Percentiles rank a stretch among this genome's conserved stretches.
Evolutionary conservation across 2,329 filamentous ascomycete species (phyloP).

Genomic region (Hypoxylon sp.): DNA sequence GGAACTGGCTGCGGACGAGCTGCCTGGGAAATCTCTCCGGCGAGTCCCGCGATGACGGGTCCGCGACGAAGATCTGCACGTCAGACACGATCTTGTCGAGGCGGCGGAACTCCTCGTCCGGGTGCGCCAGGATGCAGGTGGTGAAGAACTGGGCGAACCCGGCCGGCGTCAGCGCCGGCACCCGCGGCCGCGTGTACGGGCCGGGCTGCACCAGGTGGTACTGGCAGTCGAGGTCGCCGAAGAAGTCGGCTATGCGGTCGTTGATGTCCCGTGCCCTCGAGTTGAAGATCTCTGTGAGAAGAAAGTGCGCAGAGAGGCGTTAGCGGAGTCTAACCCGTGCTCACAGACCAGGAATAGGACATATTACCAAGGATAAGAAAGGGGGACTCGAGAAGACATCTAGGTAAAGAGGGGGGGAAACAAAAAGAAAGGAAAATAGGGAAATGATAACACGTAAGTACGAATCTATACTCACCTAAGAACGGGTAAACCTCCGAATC

Average conservation of each 20-base stretch:
- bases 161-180: slow-evolving; percentile 71
- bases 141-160: slow-evolving; percentile 78
- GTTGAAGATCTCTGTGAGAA: slow-evolving; percentile 61
- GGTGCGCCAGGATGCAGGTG: slow-evolving; percentile 76
- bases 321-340: background rate
- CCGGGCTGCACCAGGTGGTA: slow-evolving; percentile 70
- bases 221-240: slow-evolving; percentile 62
- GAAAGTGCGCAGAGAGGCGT: background rate
- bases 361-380: background rate
- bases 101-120: slow-evolving; percentile 76
- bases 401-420: background rate
- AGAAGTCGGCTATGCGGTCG: slow-evolving; percentile 66
- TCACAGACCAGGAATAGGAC: no score
- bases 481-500: slow-evolving; percentile 74
- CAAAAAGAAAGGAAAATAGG: slow-evolving; percentile 23
- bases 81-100: slow-evolving; percentile 72
- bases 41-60: slow-evolving; percentile 61
- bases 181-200: slow-evolving; percentile 59
- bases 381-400: no score
- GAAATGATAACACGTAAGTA: background rate
- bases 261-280: slow-evolving; percentile 49
- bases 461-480: slow-evolving; percentile 57
- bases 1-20: slow-evolving; percentile 76
- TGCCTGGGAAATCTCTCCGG: slow-evolving; percentile 81
- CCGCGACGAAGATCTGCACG: slow-evolving; percentile 68